These are phyloP conservation scores for Lactarius quietus DNA, from an alignment of 768 basidiomycete genomes.

Conservation along the genomic window DNA sequence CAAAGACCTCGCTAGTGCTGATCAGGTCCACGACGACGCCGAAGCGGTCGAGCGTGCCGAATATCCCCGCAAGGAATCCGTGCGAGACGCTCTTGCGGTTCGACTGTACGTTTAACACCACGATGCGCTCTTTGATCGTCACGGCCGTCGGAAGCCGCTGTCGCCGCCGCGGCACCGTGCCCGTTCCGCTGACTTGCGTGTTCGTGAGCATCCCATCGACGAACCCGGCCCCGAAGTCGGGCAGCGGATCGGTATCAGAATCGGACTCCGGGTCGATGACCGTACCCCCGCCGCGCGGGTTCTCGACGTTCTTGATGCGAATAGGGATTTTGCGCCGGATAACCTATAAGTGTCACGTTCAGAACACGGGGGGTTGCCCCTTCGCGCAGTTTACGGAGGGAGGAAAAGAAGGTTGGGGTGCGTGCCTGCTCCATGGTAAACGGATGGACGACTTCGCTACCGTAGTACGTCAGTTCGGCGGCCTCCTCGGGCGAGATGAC, in stretches of 20 bases:
- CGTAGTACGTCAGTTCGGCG: conserved; percentile 97
- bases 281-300: conserved; percentile 84
- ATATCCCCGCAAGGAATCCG: conserved; percentile 94
- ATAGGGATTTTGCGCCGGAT: conserved; percentile 91
- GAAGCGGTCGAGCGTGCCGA: conserved; percentile 83
- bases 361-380: too few species aligned
- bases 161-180: conserved; percentile 33
- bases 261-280: conserved; percentile 75
- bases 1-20: conserved; percentile 95
- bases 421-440: conserved; percentile 93
- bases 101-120: conserved; percentile 91
- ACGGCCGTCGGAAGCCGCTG: conserved; percentile 83
- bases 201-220: conserved; percentile 11
- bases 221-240: conserved; percentile 9
- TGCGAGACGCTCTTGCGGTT: conserved; percentile 96
- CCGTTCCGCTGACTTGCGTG: conserved; percentile 10
- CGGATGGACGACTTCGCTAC: conserved; percentile 96
- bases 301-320: conserved; percentile 97
- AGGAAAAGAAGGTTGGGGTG: neutral
- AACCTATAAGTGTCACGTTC: conserved; percentile 45
- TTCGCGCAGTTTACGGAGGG: neutral
- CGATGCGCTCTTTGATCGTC: conserved; percentile 93
- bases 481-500: conserved; percentile 97
- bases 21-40: conserved; percentile 97
- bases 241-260: conserved; percentile 23